Evolutionary conservation across 2,329 filamentous ascomycete genomes (phyloP).

Genomic region (Aspergillus pseudonomiae): DNA sequence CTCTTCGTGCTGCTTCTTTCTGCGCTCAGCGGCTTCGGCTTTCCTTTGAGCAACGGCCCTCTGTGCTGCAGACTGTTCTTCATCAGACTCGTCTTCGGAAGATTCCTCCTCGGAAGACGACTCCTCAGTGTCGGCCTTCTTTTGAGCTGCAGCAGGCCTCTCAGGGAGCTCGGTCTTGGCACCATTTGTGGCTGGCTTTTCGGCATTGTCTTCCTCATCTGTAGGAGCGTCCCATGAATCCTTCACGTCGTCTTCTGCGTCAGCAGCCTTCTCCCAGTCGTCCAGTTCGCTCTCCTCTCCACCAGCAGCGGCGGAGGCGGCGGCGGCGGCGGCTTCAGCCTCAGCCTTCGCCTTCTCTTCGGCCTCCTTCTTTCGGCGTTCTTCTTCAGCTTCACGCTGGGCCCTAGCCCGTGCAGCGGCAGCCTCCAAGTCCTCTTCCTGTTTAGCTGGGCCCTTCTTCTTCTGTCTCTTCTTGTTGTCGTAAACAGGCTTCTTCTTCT

Average conservation of each 20-base stretch:
- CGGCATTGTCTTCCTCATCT: conserved; percentile 65
- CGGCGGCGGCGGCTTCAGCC: conserved; percentile 71
- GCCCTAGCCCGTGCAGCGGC: conserved; percentile 51
- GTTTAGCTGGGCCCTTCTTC: conserved; percentile 71
- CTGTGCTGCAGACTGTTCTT: conserved; percentile 73
- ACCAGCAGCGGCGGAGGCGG: conserved; percentile 57
- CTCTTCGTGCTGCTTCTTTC: conserved; percentile 87
- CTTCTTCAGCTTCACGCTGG: conserved; percentile 55
- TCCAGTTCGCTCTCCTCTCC: conserved; percentile 64
- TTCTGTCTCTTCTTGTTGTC: conserved; percentile 69
- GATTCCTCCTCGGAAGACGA: conserved; percentile 35
- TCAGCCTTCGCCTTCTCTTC: conserved; percentile 71
- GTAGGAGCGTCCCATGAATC: conserved; percentile 84
- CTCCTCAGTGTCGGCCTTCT: conserved; percentile 23
- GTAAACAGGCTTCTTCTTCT: conserved; percentile 77
- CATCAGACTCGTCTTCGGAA: conserved; percentile 58
- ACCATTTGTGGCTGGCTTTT: conserved; percentile 32
- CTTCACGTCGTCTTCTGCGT: conserved; percentile 72
- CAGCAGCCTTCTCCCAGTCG: conserved; percentile 85
- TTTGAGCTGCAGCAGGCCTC: conserved; percentile 15
- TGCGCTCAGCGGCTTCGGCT: conserved; percentile 83
- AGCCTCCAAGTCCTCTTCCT: conserved; percentile 58
- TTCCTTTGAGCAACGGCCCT: conserved; percentile 76
- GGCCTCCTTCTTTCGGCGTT: conserved; percentile 68
- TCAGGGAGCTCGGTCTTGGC: conserved; percentile 26